These are phyloP conservation scores for Dictyostelium brefeldianum DNA, from an alignment of 78 protist genomes.

Conservation along the genomic window DNA sequence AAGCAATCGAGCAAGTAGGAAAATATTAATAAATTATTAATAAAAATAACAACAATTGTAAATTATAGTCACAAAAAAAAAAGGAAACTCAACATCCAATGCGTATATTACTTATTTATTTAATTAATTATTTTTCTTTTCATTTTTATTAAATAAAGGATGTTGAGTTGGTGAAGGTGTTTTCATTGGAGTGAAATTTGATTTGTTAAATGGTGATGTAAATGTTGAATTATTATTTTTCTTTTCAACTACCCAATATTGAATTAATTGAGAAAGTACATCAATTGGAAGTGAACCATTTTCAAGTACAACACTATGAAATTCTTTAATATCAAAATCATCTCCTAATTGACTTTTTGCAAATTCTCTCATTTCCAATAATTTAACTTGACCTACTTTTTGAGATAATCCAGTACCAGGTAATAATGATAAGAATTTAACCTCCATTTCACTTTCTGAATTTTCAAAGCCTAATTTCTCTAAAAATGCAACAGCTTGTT, in stretches of 20 bases:
- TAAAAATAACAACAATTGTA: too few species aligned
- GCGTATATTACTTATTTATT: too few species aligned
- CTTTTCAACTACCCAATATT: slow-evolving; percentile 43
- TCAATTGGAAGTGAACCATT: slow-evolving; percentile 60
- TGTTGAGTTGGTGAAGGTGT: not conserved
- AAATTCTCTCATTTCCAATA: slow-evolving; percentile 27
- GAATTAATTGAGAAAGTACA: slow-evolving; percentile 17
- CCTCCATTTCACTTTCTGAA: not conserved
- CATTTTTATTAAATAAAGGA: not conserved
- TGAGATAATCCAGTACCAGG: slow-evolving; percentile 37
- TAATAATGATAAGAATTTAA: not conserved
- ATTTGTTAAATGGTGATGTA: not conserved
- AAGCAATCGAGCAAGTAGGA: too few species aligned
- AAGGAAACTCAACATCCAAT: too few species aligned
- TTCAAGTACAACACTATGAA: slow-evolving; percentile 26
- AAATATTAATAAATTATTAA: too few species aligned
- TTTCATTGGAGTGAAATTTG: not conserved
- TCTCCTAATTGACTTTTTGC: slow-evolving; percentile 9
- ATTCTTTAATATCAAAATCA: slow-evolving; percentile 20
- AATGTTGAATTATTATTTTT: not conserved
- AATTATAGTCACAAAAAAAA: too few species aligned
- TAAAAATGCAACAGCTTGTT: not conserved
- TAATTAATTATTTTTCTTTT: not conserved
- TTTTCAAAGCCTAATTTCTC: slow-evolving; percentile 13
- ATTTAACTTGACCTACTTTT: slow-evolving; percentile 45